phyloP scores from a whole-genome alignment of 768 basidiomycete species.

The Mycena rosella region DNA sequence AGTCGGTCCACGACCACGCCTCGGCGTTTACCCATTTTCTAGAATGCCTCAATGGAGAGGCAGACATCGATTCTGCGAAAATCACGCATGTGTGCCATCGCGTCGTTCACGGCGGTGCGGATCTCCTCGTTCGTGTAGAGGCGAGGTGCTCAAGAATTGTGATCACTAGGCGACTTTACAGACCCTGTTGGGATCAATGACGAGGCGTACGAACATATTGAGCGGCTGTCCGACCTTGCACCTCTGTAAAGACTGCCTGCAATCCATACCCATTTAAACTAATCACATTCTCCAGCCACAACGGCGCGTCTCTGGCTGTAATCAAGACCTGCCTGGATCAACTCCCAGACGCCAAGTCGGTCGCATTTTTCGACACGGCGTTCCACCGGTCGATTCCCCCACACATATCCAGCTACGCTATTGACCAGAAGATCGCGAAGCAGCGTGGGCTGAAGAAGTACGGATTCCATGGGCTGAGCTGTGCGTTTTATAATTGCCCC shows the following conservation, averaged over 20 bases:
- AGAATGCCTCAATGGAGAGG: constrained; percentile 55
- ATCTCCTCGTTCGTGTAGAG: no score
- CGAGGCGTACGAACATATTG: constrained; percentile 78
- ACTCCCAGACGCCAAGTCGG: constrained; percentile 76
- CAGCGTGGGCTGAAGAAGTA: constrained; percentile 86
- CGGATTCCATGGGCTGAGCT: constrained; percentile 91
- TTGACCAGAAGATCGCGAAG: constrained; percentile 71
- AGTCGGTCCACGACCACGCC: constrained; percentile 66
- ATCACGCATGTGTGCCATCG: constrained; percentile 77
- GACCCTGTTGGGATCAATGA: constrained; percentile 77
- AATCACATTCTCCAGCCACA: constrained; percentile 58
- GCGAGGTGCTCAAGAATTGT: no score
- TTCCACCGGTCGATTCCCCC: constrained; percentile 84
- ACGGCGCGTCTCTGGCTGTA: constrained; percentile 65
- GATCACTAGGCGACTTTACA: no score
- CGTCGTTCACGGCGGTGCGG: constrained; percentile 93
- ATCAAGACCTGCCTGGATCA: constrained; percentile 70
- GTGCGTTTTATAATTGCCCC: constrained; percentile 54
- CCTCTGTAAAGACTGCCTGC: constrained; percentile 64
- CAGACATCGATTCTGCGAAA: constrained; percentile 54
- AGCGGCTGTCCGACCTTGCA: constrained; percentile 82
- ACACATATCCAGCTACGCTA: constrained; percentile 85
- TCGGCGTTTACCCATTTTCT: constrained; percentile 76
- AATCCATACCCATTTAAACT: not conserved
- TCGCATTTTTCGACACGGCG: constrained; percentile 91